These are phyloP conservation scores for Lagenidium giganteum DNA, from an alignment of 352 stramenopile species.

Conservation along the genomic window DNA sequence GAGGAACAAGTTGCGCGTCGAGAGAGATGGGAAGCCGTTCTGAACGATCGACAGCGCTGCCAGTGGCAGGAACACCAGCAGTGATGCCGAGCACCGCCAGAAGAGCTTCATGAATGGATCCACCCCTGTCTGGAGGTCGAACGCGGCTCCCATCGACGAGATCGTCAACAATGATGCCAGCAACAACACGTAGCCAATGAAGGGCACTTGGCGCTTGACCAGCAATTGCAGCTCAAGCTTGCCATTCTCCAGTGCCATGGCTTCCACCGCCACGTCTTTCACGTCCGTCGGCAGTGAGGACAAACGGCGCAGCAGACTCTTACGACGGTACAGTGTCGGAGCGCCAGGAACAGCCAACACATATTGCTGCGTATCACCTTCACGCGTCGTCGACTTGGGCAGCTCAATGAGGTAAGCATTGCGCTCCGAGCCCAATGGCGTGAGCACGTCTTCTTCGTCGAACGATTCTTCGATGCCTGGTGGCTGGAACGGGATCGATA, in stretches of 20 bases:
- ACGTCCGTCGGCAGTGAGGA: slow-evolving; percentile 68
- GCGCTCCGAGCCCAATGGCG: slow-evolving; percentile 32
- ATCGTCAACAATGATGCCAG: slow-evolving; percentile 68
- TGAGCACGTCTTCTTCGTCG: slow-evolving; percentile 5
- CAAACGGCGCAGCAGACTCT: slow-evolving; percentile 46
- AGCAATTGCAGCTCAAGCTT: slow-evolving; percentile 65
- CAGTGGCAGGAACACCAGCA: slow-evolving; percentile 68
- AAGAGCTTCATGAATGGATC: slow-evolving; percentile 83
- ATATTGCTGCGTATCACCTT: slow-evolving; percentile 45
- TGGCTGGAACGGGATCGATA: slow-evolving; percentile 73
- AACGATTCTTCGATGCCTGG: slow-evolving; percentile 15
- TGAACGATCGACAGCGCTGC: slow-evolving; percentile 42
- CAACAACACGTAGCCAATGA: slow-evolving; percentile 74
- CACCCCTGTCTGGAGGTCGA: slow-evolving; percentile 66
- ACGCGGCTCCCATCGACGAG: slow-evolving; percentile 65
- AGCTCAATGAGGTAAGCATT: slow-evolving; percentile 81
- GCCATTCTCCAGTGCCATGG: slow-evolving; percentile 56
- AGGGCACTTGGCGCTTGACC: slow-evolving; percentile 67
- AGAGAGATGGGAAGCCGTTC: slow-evolving; percentile 50
- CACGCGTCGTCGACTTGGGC: slow-evolving; percentile 33
- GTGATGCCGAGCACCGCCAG: slow-evolving; percentile 70
- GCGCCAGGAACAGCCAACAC: slow-evolving; percentile 69
- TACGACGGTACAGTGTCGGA: slow-evolving; percentile 48
- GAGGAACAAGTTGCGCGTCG: slow-evolving; percentile 52
- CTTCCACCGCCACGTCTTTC: slow-evolving; percentile 68